A percentile compares a stretch with the other conserved stretches of the same genome.
These are phyloP conservation scores for bread wheat (Triticum aestivum) DNA, from an alignment of 176 grass and related monocot genomes.

Conservation along the genomic window DNA sequence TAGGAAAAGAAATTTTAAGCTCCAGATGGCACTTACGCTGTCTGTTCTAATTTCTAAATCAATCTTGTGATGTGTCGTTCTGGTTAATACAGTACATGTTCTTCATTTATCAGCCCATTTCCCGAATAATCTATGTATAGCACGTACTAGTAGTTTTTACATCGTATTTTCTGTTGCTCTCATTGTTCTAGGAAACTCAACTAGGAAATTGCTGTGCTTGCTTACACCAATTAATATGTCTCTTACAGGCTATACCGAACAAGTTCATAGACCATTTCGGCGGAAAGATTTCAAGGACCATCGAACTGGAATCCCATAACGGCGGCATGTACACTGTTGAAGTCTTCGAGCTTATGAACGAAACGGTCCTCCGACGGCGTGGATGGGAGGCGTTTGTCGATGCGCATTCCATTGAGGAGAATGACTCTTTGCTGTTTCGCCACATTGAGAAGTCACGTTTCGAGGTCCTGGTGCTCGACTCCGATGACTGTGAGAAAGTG, in stretches of 20 bases:
- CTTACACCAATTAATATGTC: background rate
- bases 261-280: background rate
- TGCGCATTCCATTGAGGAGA: constrained; percentile 28
- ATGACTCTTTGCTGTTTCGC: constrained; percentile 35
- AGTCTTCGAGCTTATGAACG: background rate
- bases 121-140: background rate
- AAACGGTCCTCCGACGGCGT: background rate
- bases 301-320: background rate
- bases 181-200: background rate
- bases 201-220: background rate
- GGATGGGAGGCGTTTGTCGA: background rate
- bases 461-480: constrained; percentile 36
- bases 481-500: constrained; percentile 31
- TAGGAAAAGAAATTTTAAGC: background rate
- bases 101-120: background rate
- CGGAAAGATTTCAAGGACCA: background rate
- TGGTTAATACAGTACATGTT: background rate
- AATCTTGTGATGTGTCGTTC: background rate
- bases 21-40: background rate
- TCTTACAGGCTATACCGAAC: background rate
- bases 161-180: background rate
- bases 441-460: constrained; percentile 22
- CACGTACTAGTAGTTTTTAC: background rate
- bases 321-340: background rate
- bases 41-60: background rate